phyloP scores from a whole-genome alignment of 257 asterid species.

The Petunia axillaris region DNA sequence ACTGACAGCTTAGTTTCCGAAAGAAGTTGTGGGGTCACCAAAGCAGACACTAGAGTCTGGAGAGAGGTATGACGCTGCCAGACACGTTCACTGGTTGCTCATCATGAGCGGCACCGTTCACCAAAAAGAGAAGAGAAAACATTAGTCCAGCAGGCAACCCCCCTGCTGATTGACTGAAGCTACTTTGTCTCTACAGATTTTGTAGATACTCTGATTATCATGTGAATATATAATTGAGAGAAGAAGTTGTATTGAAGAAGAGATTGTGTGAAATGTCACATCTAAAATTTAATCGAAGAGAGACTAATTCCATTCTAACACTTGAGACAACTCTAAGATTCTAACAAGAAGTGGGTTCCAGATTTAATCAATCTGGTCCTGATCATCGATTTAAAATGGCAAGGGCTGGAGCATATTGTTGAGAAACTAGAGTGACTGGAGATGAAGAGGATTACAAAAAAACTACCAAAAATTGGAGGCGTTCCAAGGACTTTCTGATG shows the following conservation, averaged over 20 bases:
- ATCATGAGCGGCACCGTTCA: neutral
- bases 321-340: slow-evolving; percentile 2
- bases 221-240: slow-evolving; percentile 16
- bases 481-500: neutral
- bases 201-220: neutral
- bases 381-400: neutral
- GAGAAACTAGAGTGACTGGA: neutral
- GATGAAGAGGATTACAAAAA: neutral
- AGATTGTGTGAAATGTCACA: neutral
- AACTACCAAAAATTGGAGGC: neutral
- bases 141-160: neutral
- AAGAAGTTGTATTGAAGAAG: neutral
- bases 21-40: neutral
- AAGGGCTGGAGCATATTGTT: neutral
- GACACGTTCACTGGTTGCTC: neutral
- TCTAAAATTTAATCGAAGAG: neutral
- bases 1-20: neutral
- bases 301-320: neutral
- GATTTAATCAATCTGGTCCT: neutral
- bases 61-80: neutral
- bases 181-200: neutral
- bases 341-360: neutral
- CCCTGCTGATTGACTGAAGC: neutral
- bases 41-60: neutral
- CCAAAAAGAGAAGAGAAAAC: neutral